Base-by-base conservation (phyloP, 208 protist species). In the Phytomonas francai region DNA sequence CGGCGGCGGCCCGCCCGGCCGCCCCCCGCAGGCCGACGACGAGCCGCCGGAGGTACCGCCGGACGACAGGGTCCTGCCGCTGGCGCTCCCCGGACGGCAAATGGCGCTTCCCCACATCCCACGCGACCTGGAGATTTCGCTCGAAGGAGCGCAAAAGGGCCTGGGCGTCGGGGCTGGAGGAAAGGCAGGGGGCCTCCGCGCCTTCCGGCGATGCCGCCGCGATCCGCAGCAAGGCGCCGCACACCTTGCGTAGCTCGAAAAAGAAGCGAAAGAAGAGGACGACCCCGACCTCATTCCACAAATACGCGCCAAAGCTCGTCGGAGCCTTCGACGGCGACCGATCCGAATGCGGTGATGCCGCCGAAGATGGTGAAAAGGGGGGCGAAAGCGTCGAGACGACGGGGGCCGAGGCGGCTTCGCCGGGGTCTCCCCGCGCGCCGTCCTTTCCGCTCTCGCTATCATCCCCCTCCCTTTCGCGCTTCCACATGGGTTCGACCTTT, bases 251-350 rank as follows among this genome's bases (percentile, higher is more conserved):
- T 27, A 87, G 67, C 22, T 76, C 67, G 27, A 77, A 63, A 33
- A 78, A 69, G 0, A 87, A 25, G 22, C 84, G 72, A 30, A 81
- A 74, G 68, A 74, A 93, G 4, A 91, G 68, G 0, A 89, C 16
- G 11, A 87, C 79, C 56, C 83, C 79, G 27, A 95, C 78, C 16
- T 91, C 79, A 25, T 70, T 84, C 84, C 87, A 95, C 1, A 92
- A 28, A 74, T 81, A 91, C 16, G 73, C 58, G 54, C 86, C 86
- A 60, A 95, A 80, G 22, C 33, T 73, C 11, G 67, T 25, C 14
- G 69, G 25, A 4, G 19, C 28, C 5, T 72, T 49, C n/a, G 72
- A 70, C n/a, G 22, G 16, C 45, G 45, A n/a, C 45, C 16, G 16
- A n/a, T 14, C 45, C 22, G 14, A 22, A n/a, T 14, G 45, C 22